phyloP scores from a whole-genome alignment of 176 grass and related monocot genomes.

The Hyparrhenia diplandra region DNA sequence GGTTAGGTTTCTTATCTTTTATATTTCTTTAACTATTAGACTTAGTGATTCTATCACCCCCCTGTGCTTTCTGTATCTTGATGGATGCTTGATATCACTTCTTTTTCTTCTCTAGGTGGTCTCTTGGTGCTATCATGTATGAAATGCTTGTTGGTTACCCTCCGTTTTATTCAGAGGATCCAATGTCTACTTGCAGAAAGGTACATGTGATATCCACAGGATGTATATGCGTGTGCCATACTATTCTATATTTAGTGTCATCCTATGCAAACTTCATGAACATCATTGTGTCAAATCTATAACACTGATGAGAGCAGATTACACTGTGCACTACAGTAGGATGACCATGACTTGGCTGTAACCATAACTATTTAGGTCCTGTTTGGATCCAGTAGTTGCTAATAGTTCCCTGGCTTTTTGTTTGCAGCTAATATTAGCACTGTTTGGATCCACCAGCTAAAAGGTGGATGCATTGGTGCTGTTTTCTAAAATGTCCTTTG shows the following conservation, averaged over 20 bases:
- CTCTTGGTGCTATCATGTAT: slow-evolving; percentile 99
- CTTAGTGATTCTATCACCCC: slow-evolving; percentile 3
- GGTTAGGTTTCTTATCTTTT: slow-evolving; percentile 55
- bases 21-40: slow-evolving; percentile 9
- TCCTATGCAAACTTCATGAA: slow-evolving; percentile 10
- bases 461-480: background rate
- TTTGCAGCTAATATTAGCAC: background rate
- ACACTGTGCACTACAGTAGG: background rate
- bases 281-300: slow-evolving; percentile 16
- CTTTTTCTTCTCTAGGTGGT: slow-evolving; percentile 69
- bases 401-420: background rate
- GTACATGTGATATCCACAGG: slow-evolving; percentile 25
- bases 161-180: slow-evolving; percentile 99
- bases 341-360: background rate
- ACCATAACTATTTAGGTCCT: background rate
- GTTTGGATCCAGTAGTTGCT: background rate
- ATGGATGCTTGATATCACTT: slow-evolving; percentile 47
- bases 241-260: background rate
- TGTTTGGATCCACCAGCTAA: background rate
- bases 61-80: slow-evolving; percentile 23
- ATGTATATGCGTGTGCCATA: background rate
- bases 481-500: too few species aligned
- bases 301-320: background rate
- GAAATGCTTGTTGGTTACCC: slow-evolving; percentile 99
- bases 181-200: slow-evolving; percentile 97